Conservation (phyloP, 306 rosid species). For the Fragaria vesca region DNA sequence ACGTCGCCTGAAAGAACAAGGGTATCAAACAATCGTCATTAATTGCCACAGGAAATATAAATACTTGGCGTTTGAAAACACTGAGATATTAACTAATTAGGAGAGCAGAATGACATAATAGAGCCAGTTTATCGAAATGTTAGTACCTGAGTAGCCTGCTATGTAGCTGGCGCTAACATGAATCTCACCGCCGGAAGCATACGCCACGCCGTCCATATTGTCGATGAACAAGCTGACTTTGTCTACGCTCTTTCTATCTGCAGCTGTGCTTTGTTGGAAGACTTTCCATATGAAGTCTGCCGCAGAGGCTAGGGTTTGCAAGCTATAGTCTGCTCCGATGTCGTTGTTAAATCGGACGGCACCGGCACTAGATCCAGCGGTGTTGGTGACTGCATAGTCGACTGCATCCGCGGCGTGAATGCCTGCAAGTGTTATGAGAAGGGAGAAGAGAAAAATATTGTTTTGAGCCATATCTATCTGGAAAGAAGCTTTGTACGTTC, state of each 20-base stretch:
- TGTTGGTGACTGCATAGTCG: constrained; percentile 24
- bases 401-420: constrained; percentile 10
- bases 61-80: not conserved
- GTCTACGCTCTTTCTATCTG: constrained; percentile 7
- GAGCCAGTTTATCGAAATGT: not conserved
- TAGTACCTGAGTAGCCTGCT: constrained; percentile 10
- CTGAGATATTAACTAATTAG: not conserved
- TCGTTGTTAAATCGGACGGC: constrained; percentile 35
- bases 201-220: constrained; percentile 26
- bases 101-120: not conserved
- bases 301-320: constrained; percentile 24
- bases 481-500: not conserved
- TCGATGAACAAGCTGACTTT: constrained; percentile 27
- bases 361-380: constrained; percentile 23
- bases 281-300: constrained; percentile 32
- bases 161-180: constrained; percentile 30
- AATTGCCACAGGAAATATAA: not conserved
- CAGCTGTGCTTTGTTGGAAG: constrained; percentile 25
- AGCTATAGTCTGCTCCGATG: constrained; percentile 24
- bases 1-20: constrained; percentile 31
- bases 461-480: constrained; percentile 16
- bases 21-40: not conserved
- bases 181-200: constrained; percentile 15
- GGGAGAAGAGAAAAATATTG: not conserved
- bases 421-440: constrained; percentile 8